A percentile compares a stretch with the other conserved stretches of the same genome.
These are phyloP conservation scores for Penicillium sp. DNA, from an alignment of 2,329 filamentous ascomycete genomes.

Conservation along the genomic window DNA sequence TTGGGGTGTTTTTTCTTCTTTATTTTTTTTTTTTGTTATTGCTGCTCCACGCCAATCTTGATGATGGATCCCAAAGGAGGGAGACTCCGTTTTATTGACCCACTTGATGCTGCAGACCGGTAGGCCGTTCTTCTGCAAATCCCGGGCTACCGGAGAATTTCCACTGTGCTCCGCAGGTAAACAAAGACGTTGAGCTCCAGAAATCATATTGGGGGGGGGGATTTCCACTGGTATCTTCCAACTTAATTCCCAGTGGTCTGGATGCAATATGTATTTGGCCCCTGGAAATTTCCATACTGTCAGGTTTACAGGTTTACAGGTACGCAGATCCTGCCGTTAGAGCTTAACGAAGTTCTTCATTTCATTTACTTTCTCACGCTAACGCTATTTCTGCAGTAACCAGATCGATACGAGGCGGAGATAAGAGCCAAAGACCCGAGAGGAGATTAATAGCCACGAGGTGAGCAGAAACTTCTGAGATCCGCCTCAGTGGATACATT, in stretches of 20 bases:
- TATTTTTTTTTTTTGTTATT: neutral
- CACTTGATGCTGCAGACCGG: slow-evolving; percentile 5
- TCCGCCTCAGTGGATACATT: slow-evolving; percentile 16
- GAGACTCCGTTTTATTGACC: slow-evolving; percentile 10
- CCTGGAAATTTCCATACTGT: neutral
- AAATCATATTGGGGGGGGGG: slow-evolving; percentile 1
- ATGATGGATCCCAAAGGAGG: slow-evolving; percentile 11
- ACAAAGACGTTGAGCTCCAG: neutral
- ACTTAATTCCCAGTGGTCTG: neutral
- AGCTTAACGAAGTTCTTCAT: neutral
- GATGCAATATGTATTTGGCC: neutral
- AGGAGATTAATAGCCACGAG: slow-evolving; percentile 5
- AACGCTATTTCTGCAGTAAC: neutral
- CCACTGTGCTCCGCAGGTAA: slow-evolving; percentile 1
- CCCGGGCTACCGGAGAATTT: slow-evolving; percentile 18
- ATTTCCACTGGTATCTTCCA: neutral
- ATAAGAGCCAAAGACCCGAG: slow-evolving; percentile 1
- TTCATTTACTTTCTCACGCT: neutral
- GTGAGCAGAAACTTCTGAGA: slow-evolving; percentile 17
- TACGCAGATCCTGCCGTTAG: neutral
- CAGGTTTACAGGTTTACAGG: too few relatives aligned
- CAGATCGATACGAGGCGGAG: slow-evolving; percentile 7
- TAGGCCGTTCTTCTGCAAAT: slow-evolving; percentile 14
- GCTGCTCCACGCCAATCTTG: slow-evolving; percentile 13
- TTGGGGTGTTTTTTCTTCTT: neutral